Percentiles rank a stretch among this genome's conserved stretches.
These are phyloP conservation scores for Naganishia randhawae DNA, from an alignment of 768 basidiomycete genomes.

Conservation along the genomic window DNA sequence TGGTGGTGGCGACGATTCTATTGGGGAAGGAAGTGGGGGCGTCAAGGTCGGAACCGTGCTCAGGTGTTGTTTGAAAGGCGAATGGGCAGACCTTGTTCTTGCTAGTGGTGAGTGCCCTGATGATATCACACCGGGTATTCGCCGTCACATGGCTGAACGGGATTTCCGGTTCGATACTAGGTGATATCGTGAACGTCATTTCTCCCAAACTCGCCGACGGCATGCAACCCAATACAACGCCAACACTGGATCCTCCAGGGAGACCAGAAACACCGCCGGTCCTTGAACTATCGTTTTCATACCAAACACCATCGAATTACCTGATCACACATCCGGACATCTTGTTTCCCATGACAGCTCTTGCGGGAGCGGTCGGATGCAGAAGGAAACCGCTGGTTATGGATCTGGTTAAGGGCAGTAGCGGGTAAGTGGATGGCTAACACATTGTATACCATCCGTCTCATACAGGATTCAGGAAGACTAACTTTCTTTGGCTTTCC, in stretches of 20 bases:
- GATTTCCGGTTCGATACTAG: conserved; percentile 51
- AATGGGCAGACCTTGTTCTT: conserved; percentile 63
- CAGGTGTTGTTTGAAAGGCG: conserved; percentile 64
- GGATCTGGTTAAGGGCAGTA: conserved; percentile 54
- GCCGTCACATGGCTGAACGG: conserved; percentile 27
- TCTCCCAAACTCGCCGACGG: conserved; percentile 49
- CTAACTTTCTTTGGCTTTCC: background rate
- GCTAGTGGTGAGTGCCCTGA: conserved; percentile 57
- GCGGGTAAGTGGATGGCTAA: conserved; percentile 11
- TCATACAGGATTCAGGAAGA: background rate
- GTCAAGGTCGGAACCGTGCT: conserved; percentile 23
- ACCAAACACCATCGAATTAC: conserved; percentile 58
- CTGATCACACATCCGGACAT: conserved; percentile 88
- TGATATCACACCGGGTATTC: conserved; percentile 51
- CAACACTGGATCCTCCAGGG: background rate
- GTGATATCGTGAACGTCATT: conserved; percentile 72
- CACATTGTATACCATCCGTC: no score
- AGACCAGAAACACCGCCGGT: background rate
- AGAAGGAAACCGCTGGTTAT: conserved; percentile 76
- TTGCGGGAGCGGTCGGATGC: conserved; percentile 79
- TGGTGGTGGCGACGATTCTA: conserved; percentile 59
- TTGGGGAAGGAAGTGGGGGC: conserved; percentile 43
- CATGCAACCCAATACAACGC: conserved; percentile 24
- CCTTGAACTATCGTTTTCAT: conserved; percentile 61
- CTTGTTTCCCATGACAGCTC: conserved; percentile 81